Base-by-base conservation (phyloP, 805 yeast species). In the Wickerhamiella slavikovae region DNA sequence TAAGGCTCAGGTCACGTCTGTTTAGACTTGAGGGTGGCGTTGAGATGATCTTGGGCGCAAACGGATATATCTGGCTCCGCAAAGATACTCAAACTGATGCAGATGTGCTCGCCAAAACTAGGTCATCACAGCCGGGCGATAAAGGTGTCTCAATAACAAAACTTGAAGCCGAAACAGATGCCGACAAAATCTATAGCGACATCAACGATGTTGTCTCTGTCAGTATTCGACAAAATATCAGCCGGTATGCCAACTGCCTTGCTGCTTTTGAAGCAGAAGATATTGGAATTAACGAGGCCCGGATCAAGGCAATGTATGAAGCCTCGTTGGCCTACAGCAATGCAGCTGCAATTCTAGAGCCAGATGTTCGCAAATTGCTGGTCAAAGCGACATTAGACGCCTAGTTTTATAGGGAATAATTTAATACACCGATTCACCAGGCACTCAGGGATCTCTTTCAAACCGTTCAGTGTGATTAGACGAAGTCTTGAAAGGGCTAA, bases 141-240 rank as follows among this genome's bases (percentile, higher is more conserved):
- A n/a, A n/a, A n/a, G n/a, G n/a, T n/a, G 68, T 68, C 6, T 60
- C 78, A 2, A 77, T 85, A 30, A 82, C 94, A 9, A 63, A 93
- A 40, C 55, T 89, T 28, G 94, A 83, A 48, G 89, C 78, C 49
- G 94, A 83, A 45, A 59, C 60, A 31, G 73, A 91, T 17, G 75
- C 94, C 1, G 73, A 91, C 89, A 93, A 83, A 47, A 85, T 89
- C 24, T 89, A 89, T 55, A 71, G 85, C 30, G 96, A 91, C 52
- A 64, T 66, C 35, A 91, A 89, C 47, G 93, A 80, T 38, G 53
- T 55, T 14, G 71, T 89, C 14, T 56, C 76, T 4, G 52, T 60
- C 17, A 57, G 65, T 12, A 60, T 68, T 12, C 66, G 85, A 39
- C 66, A 64, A 35, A 74, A 80, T 5, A 83, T 89, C 19, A 64